These are phyloP conservation scores for Thuidium tamariscinum DNA, from an alignment of 225 moss, liverwort and hornwort genomes.

Conservation along the genomic window DNA sequence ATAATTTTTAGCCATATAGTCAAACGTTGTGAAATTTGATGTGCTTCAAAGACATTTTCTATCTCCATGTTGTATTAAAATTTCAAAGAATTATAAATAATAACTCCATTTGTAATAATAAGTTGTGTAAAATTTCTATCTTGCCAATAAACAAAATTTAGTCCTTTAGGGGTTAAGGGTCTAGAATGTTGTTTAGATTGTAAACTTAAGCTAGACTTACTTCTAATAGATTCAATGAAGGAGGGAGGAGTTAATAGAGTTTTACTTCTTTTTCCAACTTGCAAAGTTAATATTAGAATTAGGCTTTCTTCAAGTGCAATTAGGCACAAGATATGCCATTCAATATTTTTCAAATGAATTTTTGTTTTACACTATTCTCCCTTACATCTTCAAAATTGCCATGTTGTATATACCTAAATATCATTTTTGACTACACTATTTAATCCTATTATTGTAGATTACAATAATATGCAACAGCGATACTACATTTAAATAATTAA, in stretches of 20 bases:
- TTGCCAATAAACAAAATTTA: too few relatives aligned
- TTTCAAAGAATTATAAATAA: too few relatives aligned
- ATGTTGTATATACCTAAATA: neutral
- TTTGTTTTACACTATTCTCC: neutral
- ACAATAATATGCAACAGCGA: neutral
- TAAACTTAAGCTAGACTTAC: too few relatives aligned
- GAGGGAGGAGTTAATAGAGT: neutral
- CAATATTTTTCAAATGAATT: neutral
- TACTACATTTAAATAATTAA: rapidly evolving
- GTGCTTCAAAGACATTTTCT: too few relatives aligned
- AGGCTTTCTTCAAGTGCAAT: neutral
- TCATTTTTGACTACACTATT: neutral
- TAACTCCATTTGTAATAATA: too few relatives aligned
- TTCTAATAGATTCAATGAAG: neutral
- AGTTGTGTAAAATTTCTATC: too few relatives aligned
- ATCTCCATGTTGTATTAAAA: too few relatives aligned
- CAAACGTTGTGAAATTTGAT: too few relatives aligned
- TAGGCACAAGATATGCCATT: neutral
- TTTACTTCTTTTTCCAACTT: neutral
- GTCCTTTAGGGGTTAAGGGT: too few relatives aligned
- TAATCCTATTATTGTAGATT: neutral
- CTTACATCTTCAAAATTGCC: neutral
- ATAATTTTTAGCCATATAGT: too few relatives aligned
- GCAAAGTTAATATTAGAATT: too few relatives aligned
- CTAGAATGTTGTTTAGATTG: rapidly evolving